A percentile compares a stretch with the other conserved stretches of the same genome.
phyloP scores from a whole-genome alignment of 345 rosid genomes.

The Melastoma malabathricum region DNA sequence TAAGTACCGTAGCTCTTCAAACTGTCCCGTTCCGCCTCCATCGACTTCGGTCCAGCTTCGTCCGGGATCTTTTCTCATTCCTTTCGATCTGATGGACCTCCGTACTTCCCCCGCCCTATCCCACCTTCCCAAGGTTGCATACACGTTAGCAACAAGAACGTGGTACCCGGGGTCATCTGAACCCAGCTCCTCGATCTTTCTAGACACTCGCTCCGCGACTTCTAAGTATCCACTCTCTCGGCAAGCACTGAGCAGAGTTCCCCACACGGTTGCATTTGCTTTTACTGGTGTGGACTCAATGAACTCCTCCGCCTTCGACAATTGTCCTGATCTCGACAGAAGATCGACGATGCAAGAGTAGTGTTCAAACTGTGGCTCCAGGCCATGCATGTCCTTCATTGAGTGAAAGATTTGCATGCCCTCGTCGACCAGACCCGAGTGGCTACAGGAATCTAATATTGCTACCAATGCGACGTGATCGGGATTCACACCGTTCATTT shows the following conservation, averaged over 20 bases:
- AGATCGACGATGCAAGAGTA: slow-evolving; percentile 64
- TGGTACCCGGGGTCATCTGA: slow-evolving; percentile 44
- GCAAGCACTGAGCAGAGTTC: slow-evolving; percentile 59
- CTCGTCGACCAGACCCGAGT: slow-evolving; percentile 64
- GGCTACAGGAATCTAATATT: slow-evolving; percentile 57
- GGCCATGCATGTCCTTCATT: slow-evolving; percentile 35
- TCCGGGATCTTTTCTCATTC: slow-evolving; percentile 48
- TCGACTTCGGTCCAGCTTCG: slow-evolving; percentile 31
- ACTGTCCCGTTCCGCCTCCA: too few species aligned
- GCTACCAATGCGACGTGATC: slow-evolving; percentile 47
- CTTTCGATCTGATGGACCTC: slow-evolving; percentile 37
- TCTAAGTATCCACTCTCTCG: slow-evolving; percentile 32
- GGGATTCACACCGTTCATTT: slow-evolving; percentile 31
- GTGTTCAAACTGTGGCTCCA: slow-evolving; percentile 49
- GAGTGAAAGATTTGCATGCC: slow-evolving; percentile 37
- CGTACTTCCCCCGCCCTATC: slow-evolving; percentile 42
- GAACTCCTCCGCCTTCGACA: slow-evolving; percentile 35
- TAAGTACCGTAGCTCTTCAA: too few species aligned
- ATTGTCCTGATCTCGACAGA: slow-evolving; percentile 50
- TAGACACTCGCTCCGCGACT: slow-evolving; percentile 42
- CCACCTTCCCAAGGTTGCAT: slow-evolving; percentile 52
- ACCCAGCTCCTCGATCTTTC: slow-evolving; percentile 36
- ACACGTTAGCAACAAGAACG: slow-evolving; percentile 51
- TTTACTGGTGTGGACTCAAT: slow-evolving; percentile 40
- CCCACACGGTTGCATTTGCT: slow-evolving; percentile 50